Evolutionary conservation across 2,329 filamentous ascomycete species (phyloP), one percentile per base, ranked within the genome.

Genomic region (Fusarium hainanense): DNA sequence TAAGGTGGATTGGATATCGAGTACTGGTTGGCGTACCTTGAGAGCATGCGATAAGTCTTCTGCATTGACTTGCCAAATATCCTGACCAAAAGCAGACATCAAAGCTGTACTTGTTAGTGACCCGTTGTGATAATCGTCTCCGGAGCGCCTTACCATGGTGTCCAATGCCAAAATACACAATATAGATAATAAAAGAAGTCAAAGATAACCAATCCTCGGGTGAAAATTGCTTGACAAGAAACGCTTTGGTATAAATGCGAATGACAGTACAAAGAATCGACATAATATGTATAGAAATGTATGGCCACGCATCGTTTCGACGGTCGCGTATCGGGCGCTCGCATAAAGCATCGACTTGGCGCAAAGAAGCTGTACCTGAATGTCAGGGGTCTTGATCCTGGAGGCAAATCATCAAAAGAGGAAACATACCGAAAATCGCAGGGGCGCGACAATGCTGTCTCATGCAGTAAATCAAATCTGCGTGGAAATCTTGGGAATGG

Each of bases 31-130:
- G 6, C 25, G 4, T 63, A 64, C 61, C 59, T 64, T 64, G 3
- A 64, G 32, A 0, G 61, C 59, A 20, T 64, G 61, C 3, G 61
- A 58, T 7, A 64, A 10, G 6, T 64, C 40, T 4, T 30, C 16
- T 0, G 51, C 32, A 0, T 58, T 32, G 0, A 64, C 44, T 21
- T 62, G 63, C 61, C 61, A 64, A 0, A 64, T 64, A 16, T 64
- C 61, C 7, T 64, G 61, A 1, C 61, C 59, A 16, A 64, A 64
- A 0, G 61, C 61, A 1, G 61, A 64, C 61, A 64, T 64, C 1
- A 64, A 46, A 0, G 59, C 61, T 64, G 1, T 1, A 1, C 3
- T 0, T 7, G 8, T 34, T 10, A 34, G 32, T 9, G 25, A 64
- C 61, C 59, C 16, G 30, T 8, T 7, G 7, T 16, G 13, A 14